These are phyloP conservation scores for Agarophyton chilense DNA, from an alignment of 23 red algal genomes.

Conservation along the genomic window DNA sequence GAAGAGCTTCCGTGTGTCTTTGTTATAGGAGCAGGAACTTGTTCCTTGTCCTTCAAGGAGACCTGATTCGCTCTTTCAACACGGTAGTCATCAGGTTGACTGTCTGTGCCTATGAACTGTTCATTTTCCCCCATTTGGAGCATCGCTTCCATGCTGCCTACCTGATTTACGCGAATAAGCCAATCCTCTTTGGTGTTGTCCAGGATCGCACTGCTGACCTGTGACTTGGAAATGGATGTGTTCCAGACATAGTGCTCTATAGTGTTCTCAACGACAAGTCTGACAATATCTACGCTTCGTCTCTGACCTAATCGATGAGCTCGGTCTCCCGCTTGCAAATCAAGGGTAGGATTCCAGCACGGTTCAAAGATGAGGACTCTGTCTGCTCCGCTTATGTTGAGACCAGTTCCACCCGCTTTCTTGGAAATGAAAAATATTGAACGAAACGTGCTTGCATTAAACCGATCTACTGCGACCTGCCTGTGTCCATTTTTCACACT, in stretches of 20 bases:
- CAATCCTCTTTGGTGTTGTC: constrained; percentile 75
- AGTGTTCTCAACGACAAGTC: constrained; percentile 84
- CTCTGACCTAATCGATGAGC: constrained; percentile 95
- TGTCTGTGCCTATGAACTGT: constrained; percentile 20
- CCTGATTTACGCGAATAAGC: constrained; percentile 29
- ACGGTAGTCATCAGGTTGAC: constrained; percentile 20
- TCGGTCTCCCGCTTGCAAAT: constrained; percentile 94
- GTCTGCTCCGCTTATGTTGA: constrained; percentile 87
- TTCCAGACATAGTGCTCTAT: constrained; percentile 87
- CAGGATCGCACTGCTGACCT: constrained; percentile 65
- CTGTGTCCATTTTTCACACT: constrained; percentile 62
- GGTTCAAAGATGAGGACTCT: constrained; percentile 92
- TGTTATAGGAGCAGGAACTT: background rate
- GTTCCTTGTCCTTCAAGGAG: background rate
- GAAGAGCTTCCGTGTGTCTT: background rate
- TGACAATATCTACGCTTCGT: constrained; percentile 78
- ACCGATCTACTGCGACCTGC: constrained; percentile 81
- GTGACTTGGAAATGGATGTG: constrained; percentile 62
- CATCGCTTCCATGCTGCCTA: constrained; percentile 63
- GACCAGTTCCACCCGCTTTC: constrained; percentile 84
- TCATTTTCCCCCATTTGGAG: constrained; percentile 51
- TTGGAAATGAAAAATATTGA: constrained; percentile 89
- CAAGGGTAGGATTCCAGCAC: constrained; percentile 90
- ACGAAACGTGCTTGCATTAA: constrained; percentile 75
- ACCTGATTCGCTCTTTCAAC: constrained; percentile 27